A percentile compares a stretch with the other conserved stretches of the same genome.
Evolutionary conservation across 805 yeast genomes (phyloP).

Genomic region (Candida boidinii): DNA sequence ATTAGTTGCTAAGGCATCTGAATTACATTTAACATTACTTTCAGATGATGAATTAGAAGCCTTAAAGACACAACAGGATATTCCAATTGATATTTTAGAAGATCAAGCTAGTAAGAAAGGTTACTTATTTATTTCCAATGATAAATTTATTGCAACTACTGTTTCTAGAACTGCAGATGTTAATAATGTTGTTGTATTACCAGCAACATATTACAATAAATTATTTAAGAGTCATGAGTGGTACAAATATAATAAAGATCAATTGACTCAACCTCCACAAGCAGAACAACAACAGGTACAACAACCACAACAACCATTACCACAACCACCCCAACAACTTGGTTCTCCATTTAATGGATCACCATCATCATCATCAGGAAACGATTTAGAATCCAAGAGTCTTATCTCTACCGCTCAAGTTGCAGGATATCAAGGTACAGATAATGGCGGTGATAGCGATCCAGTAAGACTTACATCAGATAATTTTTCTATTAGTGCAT

Average conservation of each 20-base stretch:
- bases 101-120: constrained; percentile 37
- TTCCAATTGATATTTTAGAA: constrained; percentile 19
- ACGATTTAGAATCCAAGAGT: background rate
- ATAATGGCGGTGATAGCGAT: background rate
- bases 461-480: constrained; percentile 4
- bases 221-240: constrained; percentile 35
- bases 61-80: constrained; percentile 7
- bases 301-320: background rate
- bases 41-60: constrained; percentile 16
- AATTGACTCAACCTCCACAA: constrained; percentile 16
- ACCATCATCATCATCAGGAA: background rate
- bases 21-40: constrained; percentile 29
- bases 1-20: constrained; percentile 29
- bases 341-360: no score
- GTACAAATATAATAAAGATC: constrained; percentile 15
- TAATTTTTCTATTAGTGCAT: constrained; percentile 6
- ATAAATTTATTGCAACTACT: constrained; percentile 57
- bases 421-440: background rate
- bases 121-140: constrained; percentile 45
- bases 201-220: constrained; percentile 55
- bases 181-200: constrained; percentile 51
- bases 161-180: constrained; percentile 46
- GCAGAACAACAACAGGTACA: constrained; percentile 6
- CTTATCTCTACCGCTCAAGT: background rate
- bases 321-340: constrained; percentile 6